Evolutionary conservation across 2,329 filamentous ascomycete genomes (phyloP).

Genomic region (Thielaviopsis punctulata): DNA sequence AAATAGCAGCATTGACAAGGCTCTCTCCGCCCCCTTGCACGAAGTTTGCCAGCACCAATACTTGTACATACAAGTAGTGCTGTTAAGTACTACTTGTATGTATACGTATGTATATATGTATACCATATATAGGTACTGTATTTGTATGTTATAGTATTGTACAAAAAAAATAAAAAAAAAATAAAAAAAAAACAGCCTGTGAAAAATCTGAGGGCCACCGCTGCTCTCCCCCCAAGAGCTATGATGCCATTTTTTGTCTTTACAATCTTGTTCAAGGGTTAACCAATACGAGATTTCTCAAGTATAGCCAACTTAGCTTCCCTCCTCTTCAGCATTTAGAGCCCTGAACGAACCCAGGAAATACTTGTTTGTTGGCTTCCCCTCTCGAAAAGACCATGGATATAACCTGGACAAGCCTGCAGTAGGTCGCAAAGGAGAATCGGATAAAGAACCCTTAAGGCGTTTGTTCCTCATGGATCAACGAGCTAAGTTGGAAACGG

Average conservation of each 20-base stretch:
- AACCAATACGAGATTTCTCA: neutral
- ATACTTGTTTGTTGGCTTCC: neutral
- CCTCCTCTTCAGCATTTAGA: neutral
- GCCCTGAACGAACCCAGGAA: neutral
- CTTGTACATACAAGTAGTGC: too few species aligned
- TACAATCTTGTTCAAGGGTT: neutral
- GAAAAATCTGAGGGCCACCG: neutral
- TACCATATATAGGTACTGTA: too few species aligned
- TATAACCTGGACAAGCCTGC: neutral
- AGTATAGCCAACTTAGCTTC: too few species aligned
- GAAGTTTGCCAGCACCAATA: too few species aligned
- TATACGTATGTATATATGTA: too few species aligned
- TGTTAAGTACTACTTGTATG: too few species aligned
- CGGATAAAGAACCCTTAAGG: too few species aligned
- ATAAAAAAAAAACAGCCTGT: neutral
- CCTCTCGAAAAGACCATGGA: neutral
- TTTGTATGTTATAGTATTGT: neutral
- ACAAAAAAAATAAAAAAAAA: neutral
- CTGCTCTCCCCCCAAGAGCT: neutral
- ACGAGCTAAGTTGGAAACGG: too few species aligned
- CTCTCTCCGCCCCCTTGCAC: too few species aligned
- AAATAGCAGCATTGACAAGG: too few species aligned
- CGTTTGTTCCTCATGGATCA: too few species aligned
- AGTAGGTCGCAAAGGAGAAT: neutral
- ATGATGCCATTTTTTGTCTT: neutral